Evolutionary conservation across 192 early-diverging fungal genomes (phyloP).

Genomic region (Kappamyces sp.): DNA sequence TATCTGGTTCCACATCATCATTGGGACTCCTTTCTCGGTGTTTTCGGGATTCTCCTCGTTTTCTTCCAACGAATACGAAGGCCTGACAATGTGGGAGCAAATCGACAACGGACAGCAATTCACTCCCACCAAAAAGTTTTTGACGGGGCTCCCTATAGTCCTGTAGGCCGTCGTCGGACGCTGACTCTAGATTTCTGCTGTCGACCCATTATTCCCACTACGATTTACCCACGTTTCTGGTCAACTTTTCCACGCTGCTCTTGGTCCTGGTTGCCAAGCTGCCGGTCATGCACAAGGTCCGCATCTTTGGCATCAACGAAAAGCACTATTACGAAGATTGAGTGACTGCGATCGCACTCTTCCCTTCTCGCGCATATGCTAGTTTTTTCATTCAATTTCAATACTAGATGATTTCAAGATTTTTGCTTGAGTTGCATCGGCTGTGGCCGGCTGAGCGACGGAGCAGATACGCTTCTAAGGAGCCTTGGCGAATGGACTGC

Average conservation of each 20-base stretch:
- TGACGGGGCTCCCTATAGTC: conserved; percentile 88
- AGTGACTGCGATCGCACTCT: no score
- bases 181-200: conserved; percentile 66
- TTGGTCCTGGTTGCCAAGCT: conserved; percentile 89
- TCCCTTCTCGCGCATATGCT: no score
- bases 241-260: conserved; percentile 81
- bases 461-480: no score
- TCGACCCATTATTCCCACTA: conserved; percentile 97
- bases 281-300: conserved; percentile 70
- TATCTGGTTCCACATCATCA: conserved; percentile 97
- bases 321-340: conserved; percentile 18
- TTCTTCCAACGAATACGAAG: conserved; percentile 71
- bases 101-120: conserved; percentile 97
- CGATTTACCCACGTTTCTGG: conserved; percentile 79
- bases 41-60: conserved; percentile 47
- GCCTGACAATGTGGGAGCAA: conserved; percentile 97
- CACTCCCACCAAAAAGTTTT: conserved; percentile 96
- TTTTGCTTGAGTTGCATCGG: no score
- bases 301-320: conserved; percentile 91
- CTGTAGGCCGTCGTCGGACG: conserved; percentile 65
- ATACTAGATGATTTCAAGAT: no score
- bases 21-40: conserved; percentile 91
- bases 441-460: no score
- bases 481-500: no score
- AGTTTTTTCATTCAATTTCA: no score